phyloP scores from a whole-genome alignment of 352 stramenopile species.

The Phytophthora capsici region DNA sequence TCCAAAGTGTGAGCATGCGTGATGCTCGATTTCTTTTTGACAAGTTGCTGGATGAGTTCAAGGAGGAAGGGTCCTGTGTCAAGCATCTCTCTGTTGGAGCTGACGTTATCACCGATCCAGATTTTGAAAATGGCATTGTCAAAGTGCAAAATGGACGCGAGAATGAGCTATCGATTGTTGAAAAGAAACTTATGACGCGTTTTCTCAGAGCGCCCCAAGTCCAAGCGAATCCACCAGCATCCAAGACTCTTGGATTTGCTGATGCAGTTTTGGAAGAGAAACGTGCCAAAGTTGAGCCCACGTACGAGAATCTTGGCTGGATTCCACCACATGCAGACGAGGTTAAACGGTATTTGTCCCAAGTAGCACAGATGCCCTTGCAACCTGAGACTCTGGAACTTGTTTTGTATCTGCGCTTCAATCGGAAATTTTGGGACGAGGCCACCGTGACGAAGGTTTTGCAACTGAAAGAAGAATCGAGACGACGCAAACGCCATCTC shows the following conservation, averaged over 20 bases:
- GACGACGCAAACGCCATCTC: neutral
- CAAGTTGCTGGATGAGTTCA: neutral
- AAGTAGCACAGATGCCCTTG: neutral
- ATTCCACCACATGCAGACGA: neutral
- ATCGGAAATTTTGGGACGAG: neutral
- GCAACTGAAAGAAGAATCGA: neutral
- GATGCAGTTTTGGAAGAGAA: neutral
- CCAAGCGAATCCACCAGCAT: neutral
- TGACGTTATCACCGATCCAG: neutral
- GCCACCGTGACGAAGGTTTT: neutral
- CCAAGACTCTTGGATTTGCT: neutral
- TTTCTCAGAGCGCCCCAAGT: neutral
- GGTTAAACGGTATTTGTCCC: neutral
- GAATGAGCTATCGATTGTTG: neutral
- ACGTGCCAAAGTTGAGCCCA: neutral
- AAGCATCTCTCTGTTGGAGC: neutral
- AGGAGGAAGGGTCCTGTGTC: neutral
- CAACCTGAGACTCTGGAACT: neutral
- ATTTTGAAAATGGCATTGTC: neutral
- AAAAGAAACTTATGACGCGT: neutral
- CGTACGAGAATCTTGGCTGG: neutral
- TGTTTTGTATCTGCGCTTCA: neutral
- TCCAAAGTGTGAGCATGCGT: neutral
- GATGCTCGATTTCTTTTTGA: neutral
- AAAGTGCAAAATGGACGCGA: neutral